Percentiles rank a stretch among this genome's conserved stretches.
Evolutionary conservation across 2,329 filamentous ascomycete species (phyloP).

Genomic region (Plectosphaerella cucumerina): DNA sequence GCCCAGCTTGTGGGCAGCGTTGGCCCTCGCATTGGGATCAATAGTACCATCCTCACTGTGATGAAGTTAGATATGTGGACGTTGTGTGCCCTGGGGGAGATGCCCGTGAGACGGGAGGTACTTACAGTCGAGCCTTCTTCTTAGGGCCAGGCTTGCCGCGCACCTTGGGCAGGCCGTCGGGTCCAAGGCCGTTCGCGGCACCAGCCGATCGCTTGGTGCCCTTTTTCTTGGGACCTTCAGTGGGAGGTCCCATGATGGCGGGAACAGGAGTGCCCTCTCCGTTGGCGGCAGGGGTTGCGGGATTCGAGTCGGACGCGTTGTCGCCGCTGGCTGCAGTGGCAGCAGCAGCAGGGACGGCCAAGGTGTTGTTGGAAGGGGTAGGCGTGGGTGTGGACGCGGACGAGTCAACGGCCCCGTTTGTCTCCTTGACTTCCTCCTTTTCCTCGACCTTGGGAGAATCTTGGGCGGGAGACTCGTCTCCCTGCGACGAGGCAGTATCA

Average conservation of each 20-base stretch:
- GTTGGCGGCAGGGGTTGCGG: slow-evolving; percentile 52
- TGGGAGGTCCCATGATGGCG: slow-evolving; percentile 55
- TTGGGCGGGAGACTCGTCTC: slow-evolving; percentile 37
- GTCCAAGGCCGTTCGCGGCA: slow-evolving; percentile 54
- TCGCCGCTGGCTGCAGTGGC: slow-evolving; percentile 45
- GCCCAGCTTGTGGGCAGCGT: slow-evolving; percentile 73
- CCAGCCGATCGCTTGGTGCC: slow-evolving; percentile 66
- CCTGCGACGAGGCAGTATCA: slow-evolving; percentile 33
- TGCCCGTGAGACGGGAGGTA: slow-evolving; percentile 21
- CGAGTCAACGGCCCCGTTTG: slow-evolving; percentile 37
- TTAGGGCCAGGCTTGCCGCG: slow-evolving; percentile 90
- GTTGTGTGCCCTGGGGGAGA: background rate
- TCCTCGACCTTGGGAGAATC: slow-evolving; percentile 24
- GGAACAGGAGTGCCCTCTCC: slow-evolving; percentile 46
- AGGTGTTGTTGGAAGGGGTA: slow-evolving; percentile 13
- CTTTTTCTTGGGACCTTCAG: slow-evolving; percentile 68
- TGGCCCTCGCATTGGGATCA: slow-evolving; percentile 50
- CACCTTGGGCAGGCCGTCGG: slow-evolving; percentile 63
- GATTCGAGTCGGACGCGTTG: slow-evolving; percentile 55
- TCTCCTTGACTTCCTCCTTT: slow-evolving; percentile 21
- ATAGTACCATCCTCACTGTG: slow-evolving; percentile 59
- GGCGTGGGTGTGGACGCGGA: slow-evolving; percentile 20
- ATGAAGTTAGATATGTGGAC: slow-evolving; percentile 20
- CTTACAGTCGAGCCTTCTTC: slow-evolving; percentile 93
- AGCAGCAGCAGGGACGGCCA: slow-evolving; percentile 33